Evolutionary conservation across 169 alveolate genomes (phyloP).

Genomic region (Cryptosporidium ryanae): DNA sequence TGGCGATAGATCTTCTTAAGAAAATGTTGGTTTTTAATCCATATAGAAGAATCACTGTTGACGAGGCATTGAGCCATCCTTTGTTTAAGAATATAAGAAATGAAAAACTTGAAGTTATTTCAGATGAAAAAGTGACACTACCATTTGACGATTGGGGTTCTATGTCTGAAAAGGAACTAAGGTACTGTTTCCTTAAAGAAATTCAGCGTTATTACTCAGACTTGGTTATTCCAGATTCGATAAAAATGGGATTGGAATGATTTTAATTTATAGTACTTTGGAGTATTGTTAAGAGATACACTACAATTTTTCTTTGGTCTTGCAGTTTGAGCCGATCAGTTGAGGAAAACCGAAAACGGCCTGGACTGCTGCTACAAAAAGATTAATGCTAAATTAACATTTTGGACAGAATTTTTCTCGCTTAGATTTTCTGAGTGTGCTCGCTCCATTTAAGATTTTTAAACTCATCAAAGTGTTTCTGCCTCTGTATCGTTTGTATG

Average conservation of each 20-base stretch:
- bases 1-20: constrained; percentile 90
- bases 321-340: too few relatives aligned
- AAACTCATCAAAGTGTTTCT: too few relatives aligned
- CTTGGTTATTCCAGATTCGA: constrained; percentile 81
- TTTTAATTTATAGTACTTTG: neutral
- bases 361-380: too few relatives aligned
- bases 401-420: too few relatives aligned
- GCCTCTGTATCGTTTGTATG: too few relatives aligned
- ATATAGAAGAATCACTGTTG: constrained; percentile 90
- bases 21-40: constrained; percentile 94
- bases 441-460: too few relatives aligned
- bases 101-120: constrained; percentile 75
- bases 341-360: too few relatives aligned
- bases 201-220: constrained; percentile 87
- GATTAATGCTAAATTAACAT: too few relatives aligned
- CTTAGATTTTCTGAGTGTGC: too few relatives aligned
- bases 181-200: constrained; percentile 85
- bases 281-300: neutral
- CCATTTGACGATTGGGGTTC: constrained; percentile 92
- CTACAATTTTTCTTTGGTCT: too few relatives aligned
- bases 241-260: constrained; percentile 21
- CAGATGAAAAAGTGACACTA: constrained; percentile 79
- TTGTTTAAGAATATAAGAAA: constrained; percentile 89
- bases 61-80: constrained; percentile 92
- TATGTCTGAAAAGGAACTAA: constrained; percentile 90